phyloP scores from a whole-genome alignment of 1,284 basidiomycete genomes.

The Sphaerobolus stellatus region DNA sequence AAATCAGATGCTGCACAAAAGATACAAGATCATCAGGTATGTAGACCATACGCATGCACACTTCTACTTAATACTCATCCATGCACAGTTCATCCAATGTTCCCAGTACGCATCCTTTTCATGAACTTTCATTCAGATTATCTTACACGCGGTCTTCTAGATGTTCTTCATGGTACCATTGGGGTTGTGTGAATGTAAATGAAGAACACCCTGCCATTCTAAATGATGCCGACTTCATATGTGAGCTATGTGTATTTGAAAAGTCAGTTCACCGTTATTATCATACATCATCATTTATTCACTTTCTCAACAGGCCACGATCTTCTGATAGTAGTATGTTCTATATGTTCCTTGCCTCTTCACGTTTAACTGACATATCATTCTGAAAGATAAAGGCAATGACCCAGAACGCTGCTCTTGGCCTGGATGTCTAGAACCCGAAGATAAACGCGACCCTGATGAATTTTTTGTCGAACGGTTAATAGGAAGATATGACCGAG shows the following conservation, averaged over 20 bases:
- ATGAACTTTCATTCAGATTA: not conserved
- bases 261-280: not conserved
- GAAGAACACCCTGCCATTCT: slow-evolving; percentile 1
- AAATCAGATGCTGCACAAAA: not conserved
- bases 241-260: not conserved
- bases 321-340: not conserved
- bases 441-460: not conserved
- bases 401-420: not conserved
- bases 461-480: slow-evolving; percentile 4
- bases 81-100: slow-evolving; percentile 3
- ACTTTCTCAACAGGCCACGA: not conserved
- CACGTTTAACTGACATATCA: not conserved
- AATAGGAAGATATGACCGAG: slow-evolving; percentile 8
- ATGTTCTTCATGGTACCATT: slow-evolving; percentile 6
- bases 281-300: not conserved
- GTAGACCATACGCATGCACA: not conserved
- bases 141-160: not conserved
- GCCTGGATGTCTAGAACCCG: not conserved
- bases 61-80: not conserved
- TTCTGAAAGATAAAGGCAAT: not conserved
- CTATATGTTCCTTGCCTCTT: not conserved
- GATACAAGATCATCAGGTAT: not conserved
- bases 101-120: not conserved
- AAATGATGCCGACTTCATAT: not conserved
- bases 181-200: slow-evolving; percentile 1